phyloP scores from a whole-genome alignment of 192 early-diverging fungal genomes.

The Geranomyces michiganensis region DNA sequence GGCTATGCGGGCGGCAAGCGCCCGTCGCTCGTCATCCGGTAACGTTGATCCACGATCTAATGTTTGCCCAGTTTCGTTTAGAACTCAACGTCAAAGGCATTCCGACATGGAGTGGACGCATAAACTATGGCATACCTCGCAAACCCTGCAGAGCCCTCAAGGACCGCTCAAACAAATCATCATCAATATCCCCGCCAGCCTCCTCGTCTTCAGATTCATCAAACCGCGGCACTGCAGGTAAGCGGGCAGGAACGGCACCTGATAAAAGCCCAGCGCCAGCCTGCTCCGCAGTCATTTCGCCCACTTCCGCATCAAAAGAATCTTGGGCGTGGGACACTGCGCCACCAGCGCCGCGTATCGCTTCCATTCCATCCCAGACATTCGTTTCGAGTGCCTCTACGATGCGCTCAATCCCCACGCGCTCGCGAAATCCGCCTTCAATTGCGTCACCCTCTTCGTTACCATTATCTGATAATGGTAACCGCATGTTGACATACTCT shows the following conservation, averaged over 20 bases:
- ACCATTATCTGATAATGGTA: background rate
- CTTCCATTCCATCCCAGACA: conserved; percentile 65
- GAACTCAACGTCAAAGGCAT: background rate
- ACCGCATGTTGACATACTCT: conserved; percentile 65
- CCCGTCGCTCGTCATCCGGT: conserved; percentile 13
- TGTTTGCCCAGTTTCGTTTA: background rate
- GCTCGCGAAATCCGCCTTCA: conserved; percentile 37
- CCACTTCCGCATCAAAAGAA: background rate
- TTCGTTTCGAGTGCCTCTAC: conserved; percentile 65
- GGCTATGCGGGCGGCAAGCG: conserved; percentile 19
- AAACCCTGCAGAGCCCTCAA: conserved; percentile 52
- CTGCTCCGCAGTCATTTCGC: background rate
- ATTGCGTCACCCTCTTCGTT: conserved; percentile 34
- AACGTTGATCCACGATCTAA: conserved; percentile 12
- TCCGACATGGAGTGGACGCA: background rate
- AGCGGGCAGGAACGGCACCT: background rate
- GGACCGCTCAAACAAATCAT: conserved; percentile 57
- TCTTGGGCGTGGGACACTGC: background rate
- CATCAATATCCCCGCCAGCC: conserved; percentile 43
- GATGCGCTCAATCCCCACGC: conserved; percentile 57
- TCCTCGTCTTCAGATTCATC: conserved; percentile 8
- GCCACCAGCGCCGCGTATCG: conserved; percentile 21
- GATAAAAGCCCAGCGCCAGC: background rate
- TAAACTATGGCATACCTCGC: conserved; percentile 45
- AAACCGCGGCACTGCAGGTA: background rate